phyloP scores from a whole-genome alignment of 768 basidiomycete species.

The Tephrocybe rancida region DNA sequence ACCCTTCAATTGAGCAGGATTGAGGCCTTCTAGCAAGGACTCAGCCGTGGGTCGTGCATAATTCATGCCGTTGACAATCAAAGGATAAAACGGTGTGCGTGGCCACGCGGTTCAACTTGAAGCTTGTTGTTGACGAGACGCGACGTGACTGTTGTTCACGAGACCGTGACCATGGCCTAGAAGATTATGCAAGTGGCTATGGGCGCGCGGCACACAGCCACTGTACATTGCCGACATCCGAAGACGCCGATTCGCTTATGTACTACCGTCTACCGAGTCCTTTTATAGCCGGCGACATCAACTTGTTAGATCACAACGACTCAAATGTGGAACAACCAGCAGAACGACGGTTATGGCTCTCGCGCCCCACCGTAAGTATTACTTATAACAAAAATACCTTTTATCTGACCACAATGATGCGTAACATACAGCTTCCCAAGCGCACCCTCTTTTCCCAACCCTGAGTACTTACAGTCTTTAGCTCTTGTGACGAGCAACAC shows the following conservation, averaged over 20 bases:
- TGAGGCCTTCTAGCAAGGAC: constrained; percentile 38
- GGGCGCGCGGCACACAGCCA: no score
- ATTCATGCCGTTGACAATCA: not conserved
- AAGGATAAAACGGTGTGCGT: constrained; percentile 34
- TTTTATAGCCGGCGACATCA: constrained; percentile 14
- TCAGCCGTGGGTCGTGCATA: constrained; percentile 46
- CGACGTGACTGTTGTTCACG: no score
- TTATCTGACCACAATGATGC: not conserved
- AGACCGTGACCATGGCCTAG: no score
- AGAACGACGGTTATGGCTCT: constrained; percentile 6
- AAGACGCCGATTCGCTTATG: no score
- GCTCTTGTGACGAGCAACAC: not conserved
- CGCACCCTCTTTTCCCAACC: constrained; percentile 17
- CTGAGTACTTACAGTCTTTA: constrained; percentile 8
- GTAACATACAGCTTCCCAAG: constrained; percentile 15
- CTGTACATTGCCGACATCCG: no score
- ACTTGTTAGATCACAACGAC: not conserved
- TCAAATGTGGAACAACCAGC: constrained; percentile 24
- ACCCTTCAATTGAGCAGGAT: constrained; percentile 18
- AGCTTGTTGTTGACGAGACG: not conserved
- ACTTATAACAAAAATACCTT: not conserved
- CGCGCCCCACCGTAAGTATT: constrained; percentile 16
- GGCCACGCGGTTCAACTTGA: constrained; percentile 30
- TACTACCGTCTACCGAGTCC: no score
- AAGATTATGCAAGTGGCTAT: no score